phyloP scores from a whole-genome alignment of 306 rosid genomes.

The Lathyrus tuberosus region DNA sequence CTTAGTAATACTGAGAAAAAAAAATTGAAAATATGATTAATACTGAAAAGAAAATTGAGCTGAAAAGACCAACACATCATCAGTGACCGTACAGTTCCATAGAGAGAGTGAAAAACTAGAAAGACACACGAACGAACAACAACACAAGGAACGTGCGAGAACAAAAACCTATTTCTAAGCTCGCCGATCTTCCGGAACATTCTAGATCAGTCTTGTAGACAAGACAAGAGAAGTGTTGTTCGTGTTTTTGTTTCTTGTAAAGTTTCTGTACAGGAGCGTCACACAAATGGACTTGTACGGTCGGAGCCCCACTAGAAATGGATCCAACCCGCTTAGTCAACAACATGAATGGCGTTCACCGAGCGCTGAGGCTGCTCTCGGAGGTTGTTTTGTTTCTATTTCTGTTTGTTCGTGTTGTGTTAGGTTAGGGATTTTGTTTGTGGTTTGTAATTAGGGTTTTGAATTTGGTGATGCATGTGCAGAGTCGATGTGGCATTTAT shows the following conservation, averaged over 20 bases:
- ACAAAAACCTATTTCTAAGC: conserved; percentile 29
- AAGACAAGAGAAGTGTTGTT: neutral
- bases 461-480: conserved; percentile 40
- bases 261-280: conserved; percentile 36
- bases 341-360: conserved; percentile 69
- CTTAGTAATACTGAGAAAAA: neutral
- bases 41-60: neutral
- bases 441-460: conserved; percentile 40
- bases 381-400: conserved; percentile 59
- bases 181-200: conserved; percentile 49
- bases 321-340: conserved; percentile 57
- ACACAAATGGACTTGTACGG: conserved; percentile 69
- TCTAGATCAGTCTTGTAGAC: conserved; percentile 25
- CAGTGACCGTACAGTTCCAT: conserved; percentile 15
- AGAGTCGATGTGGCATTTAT: conserved; percentile 87
- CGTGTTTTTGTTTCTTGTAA: neutral
- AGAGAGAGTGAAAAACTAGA: conserved; percentile 2
- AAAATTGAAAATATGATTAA: neutral
- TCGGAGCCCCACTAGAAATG: conserved; percentile 59
- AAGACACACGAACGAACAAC: conserved; percentile 9
- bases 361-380: conserved; percentile 56
- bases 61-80: neutral
- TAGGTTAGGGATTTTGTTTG: conserved; percentile 37
- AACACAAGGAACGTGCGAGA: conserved; percentile 13
- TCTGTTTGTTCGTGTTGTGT: conserved; percentile 31